These are phyloP conservation scores for Purshia tridentata DNA, from an alignment of 306 rosid genomes.

Conservation along the genomic window DNA sequence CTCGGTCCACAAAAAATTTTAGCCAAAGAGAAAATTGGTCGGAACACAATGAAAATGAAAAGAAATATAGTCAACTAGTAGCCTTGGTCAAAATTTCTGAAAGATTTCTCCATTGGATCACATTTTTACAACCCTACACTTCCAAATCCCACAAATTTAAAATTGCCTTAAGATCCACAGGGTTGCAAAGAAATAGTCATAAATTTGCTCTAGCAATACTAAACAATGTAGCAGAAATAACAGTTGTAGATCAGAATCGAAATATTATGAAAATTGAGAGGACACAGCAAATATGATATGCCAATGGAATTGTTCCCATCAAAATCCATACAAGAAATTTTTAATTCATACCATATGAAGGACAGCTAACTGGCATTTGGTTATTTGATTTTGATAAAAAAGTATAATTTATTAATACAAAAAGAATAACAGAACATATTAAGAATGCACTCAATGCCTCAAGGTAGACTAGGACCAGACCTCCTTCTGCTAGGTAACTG, in stretches of 20 bases:
- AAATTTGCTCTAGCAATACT: constrained; percentile 6
- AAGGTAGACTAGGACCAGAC: constrained; percentile 34
- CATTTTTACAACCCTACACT: too few species aligned
- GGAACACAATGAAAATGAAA: background rate
- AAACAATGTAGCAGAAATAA: background rate
- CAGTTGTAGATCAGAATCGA: background rate
- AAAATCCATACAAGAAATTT: background rate
- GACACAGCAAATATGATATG: background rate
- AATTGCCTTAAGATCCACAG: background rate
- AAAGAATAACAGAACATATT: constrained; percentile 41
- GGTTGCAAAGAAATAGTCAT: background rate
- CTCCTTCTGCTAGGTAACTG: constrained; percentile 34
- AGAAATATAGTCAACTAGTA: background rate
- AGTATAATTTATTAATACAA: constrained; percentile 37
- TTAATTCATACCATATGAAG: background rate
- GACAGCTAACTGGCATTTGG: constrained; percentile 34
- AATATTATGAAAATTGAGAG: background rate
- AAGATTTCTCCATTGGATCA: background rate
- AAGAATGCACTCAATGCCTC: constrained; percentile 34
- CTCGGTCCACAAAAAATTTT: background rate
- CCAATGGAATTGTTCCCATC: background rate
- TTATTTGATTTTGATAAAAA: constrained; percentile 51
- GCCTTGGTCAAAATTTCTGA: background rate
- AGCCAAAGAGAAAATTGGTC: background rate
- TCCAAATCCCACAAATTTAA: background rate